Base-by-base conservation (phyloP, 2,329 filamentous ascomycete species). In the Sarocladium brachiariae region DNA sequence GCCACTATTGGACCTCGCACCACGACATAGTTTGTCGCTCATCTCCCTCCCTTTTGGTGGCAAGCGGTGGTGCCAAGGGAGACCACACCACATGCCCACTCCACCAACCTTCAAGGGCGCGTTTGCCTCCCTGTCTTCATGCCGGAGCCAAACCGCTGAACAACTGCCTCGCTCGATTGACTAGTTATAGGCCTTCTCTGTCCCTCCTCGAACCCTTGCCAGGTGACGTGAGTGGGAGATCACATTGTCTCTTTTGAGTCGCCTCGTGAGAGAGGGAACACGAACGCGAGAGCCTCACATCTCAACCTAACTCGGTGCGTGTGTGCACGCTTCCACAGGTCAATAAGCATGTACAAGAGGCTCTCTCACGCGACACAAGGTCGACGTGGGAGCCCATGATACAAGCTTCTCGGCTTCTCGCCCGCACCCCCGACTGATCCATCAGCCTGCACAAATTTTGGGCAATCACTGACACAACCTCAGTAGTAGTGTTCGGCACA, bases 31-130 rank as follows among this genome's bases (percentile, higher is more conserved):
- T 43, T 43, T 43, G 39, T 43, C 39, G 10, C 23, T 43, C 39
- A 43, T 43, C 39, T 43, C 39, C 39, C 39, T 43, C 39, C 39
- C 39, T 43, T 43, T 43, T n/a, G n/a, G 39, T 23, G n/a, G 5
- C 6, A 7, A 5, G n/a, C 39, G 7, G 39, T 43, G 7, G 21
- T 14, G 23, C 39, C 6, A 25, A 43, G 39, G 39, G 39, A 43
- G 39, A 14, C 39, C 21, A 43, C 39, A 14, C 39, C 21, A 43
- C 39, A 43, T 43, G 39, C 37, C 37, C 11, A 10, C 6, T 43
- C 39, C 34, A 37, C 27, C 7, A 8, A 19, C 39, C 39, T 14
- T 13, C 19, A 43, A 25, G 39, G 39, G 21, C 25, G 23, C 23
- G 16, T 19, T 19, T n/a, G 23, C 23, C 34, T 43, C 39, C 39